Conservation (phyloP, 352 stramenopile species). For the Pythium scleroteichum region DNA sequence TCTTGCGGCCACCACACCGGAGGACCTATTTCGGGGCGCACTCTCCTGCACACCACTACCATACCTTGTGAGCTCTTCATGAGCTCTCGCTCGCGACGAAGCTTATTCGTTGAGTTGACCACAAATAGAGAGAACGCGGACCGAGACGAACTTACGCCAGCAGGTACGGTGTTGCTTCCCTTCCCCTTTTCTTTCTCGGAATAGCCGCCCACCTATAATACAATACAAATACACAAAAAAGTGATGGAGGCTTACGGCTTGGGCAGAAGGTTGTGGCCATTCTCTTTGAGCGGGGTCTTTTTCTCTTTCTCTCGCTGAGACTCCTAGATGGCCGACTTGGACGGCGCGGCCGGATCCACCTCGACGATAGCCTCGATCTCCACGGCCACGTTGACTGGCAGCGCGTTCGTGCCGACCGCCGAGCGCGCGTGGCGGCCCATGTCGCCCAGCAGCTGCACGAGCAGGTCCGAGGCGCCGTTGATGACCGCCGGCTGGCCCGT, state of each 20-base stretch:
- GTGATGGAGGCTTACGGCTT: background rate
- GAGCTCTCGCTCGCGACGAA: background rate
- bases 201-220: too few relatives aligned
- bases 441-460: slow-evolving; percentile 75
- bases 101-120: too few relatives aligned
- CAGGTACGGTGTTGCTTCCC: too few relatives aligned
- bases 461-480: slow-evolving; percentile 91
- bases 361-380: slow-evolving; percentile 96
- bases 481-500: slow-evolving; percentile 85
- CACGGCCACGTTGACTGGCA: slow-evolving; percentile 92
- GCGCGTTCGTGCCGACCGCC: slow-evolving; percentile 92
- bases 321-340: slow-evolving; percentile 25
- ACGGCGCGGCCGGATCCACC: slow-evolving; percentile 51
- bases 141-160: too few relatives aligned
- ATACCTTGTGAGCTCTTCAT: background rate
- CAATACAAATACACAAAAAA: too few relatives aligned
- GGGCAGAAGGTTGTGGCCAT: background rate
- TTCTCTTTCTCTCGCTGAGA: too few relatives aligned
- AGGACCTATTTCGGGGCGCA: slow-evolving; percentile 4
- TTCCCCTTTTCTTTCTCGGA: too few relatives aligned
- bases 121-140: too few relatives aligned
- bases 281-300: background rate
- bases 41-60: too few relatives aligned
- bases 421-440: slow-evolving; percentile 82
- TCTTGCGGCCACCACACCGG: background rate